A percentile compares a stretch with the other conserved stretches of the same genome.
Evolutionary conservation across 2,329 filamentous ascomycete species (phyloP).

Genomic region (Cladosporium velox): DNA sequence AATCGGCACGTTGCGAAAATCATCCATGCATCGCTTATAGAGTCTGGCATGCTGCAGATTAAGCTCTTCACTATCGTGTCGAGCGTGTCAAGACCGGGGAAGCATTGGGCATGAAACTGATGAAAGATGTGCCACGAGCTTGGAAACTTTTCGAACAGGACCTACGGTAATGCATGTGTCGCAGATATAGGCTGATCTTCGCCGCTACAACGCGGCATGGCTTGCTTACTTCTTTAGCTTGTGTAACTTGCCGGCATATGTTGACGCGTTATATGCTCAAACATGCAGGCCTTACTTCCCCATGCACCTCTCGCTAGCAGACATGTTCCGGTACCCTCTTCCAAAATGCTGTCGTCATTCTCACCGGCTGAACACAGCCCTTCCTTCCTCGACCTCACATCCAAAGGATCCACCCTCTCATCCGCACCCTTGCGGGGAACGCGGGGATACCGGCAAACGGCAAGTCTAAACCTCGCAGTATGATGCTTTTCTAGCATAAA

Average conservation of each 20-base stretch:
- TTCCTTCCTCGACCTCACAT: not conserved
- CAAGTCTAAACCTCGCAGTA: not conserved
- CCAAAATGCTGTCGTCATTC: not conserved
- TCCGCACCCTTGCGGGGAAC: not conserved
- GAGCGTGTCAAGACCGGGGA: not conserved
- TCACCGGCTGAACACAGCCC: not conserved
- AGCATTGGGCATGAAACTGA: not conserved
- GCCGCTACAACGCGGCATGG: not conserved
- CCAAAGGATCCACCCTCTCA: not conserved
- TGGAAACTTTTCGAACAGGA: no score
- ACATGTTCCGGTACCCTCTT: not conserved
- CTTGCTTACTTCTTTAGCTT: not conserved
- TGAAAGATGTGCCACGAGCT: no score
- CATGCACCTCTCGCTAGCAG: not conserved
- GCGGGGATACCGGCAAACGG: constrained; percentile 18
- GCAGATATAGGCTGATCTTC: not conserved
- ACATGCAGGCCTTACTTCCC: no score
- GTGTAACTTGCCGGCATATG: not conserved
- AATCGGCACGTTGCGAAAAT: not conserved
- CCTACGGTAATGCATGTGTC: not conserved
- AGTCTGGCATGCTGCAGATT: not conserved
- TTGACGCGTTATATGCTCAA: not conserved
- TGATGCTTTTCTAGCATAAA: constrained; percentile 13
- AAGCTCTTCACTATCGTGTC: not conserved
- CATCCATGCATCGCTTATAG: not conserved